phyloP scores from a whole-genome alignment of 345 rosid genomes.

The Melaleuca quinquenervia region DNA sequence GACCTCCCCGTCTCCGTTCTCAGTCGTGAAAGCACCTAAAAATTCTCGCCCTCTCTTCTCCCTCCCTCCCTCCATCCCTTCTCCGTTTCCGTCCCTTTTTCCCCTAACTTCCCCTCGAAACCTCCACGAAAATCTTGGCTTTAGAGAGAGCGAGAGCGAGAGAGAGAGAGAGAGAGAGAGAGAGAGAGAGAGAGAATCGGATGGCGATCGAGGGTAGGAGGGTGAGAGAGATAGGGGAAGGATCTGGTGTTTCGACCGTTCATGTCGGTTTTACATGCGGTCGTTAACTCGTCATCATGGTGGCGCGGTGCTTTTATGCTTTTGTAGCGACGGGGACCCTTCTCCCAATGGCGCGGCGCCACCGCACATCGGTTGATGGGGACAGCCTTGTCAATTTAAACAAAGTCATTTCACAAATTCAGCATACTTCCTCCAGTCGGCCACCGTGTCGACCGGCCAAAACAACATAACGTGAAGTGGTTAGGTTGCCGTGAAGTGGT shows the following conservation, averaged over 20 bases:
- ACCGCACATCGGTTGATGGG: neutral
- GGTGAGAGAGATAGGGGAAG: neutral
- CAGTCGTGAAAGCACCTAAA: neutral
- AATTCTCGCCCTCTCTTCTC: neutral
- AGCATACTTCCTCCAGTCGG: neutral
- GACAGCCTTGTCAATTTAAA: neutral
- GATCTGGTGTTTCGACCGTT: conserved; percentile 2
- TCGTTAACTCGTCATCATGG: neutral
- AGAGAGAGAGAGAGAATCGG: neutral
- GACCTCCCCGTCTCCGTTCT: neutral
- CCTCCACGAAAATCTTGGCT: neutral
- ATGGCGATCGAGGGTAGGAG: neutral
- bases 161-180: neutral
- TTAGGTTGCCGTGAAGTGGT: too few species aligned
- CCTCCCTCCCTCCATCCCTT: neutral
- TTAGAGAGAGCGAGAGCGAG: neutral
- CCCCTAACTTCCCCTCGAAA: neutral
- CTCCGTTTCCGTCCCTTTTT: neutral
- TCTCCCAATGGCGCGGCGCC: neutral
- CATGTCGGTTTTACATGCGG: conserved; percentile 9
- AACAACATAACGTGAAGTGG: too few species aligned
- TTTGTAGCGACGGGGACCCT: neutral
- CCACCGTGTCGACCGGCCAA: too few species aligned
- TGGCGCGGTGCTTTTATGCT: neutral
- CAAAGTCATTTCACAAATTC: neutral